phyloP scores from a whole-genome alignment of 2,329 filamentous ascomycete species.

The Diaporthe humulicola region DNA sequence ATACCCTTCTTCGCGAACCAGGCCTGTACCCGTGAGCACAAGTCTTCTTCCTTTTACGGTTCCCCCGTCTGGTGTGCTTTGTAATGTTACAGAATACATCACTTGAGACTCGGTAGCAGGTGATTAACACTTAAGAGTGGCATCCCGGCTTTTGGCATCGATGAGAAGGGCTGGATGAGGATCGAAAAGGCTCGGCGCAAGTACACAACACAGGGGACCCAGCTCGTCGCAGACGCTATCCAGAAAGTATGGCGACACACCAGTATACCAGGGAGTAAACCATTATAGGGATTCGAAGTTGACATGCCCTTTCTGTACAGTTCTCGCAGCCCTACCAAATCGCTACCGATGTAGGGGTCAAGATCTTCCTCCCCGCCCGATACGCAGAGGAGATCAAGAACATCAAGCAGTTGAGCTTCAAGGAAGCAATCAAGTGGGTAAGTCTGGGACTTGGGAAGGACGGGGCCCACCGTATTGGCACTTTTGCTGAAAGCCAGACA shows the following conservation, averaged over 20 bases:
- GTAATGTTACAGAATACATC: neutral
- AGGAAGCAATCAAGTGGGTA: neutral
- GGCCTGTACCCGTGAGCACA: neutral
- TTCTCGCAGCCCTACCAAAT: slow-evolving; percentile 30
- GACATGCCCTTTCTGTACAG: neutral
- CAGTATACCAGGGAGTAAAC: neutral
- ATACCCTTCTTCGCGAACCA: slow-evolving; percentile 11
- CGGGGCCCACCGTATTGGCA: neutral
- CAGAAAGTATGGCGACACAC: neutral
- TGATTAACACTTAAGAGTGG: neutral
- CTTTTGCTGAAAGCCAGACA: neutral
- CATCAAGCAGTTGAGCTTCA: slow-evolving; percentile 30
- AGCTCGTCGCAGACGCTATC: slow-evolving; percentile 21
- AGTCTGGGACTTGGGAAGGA: neutral
- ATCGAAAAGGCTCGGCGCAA: slow-evolving; percentile 14
- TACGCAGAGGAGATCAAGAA: slow-evolving; percentile 36
- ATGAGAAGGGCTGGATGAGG: slow-evolving; percentile 28
- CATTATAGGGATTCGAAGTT: neutral
- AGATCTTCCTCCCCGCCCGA: slow-evolving; percentile 27
- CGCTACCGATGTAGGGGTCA: slow-evolving; percentile 31
- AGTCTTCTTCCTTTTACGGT: neutral
- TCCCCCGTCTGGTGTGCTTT: neutral
- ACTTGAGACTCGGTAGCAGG: neutral
- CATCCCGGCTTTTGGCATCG: slow-evolving; percentile 24
- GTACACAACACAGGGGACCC: slow-evolving; percentile 6